Conservation (phyloP, 2,329 filamentous ascomycete species). For the Cladosporium sp. region DNA sequence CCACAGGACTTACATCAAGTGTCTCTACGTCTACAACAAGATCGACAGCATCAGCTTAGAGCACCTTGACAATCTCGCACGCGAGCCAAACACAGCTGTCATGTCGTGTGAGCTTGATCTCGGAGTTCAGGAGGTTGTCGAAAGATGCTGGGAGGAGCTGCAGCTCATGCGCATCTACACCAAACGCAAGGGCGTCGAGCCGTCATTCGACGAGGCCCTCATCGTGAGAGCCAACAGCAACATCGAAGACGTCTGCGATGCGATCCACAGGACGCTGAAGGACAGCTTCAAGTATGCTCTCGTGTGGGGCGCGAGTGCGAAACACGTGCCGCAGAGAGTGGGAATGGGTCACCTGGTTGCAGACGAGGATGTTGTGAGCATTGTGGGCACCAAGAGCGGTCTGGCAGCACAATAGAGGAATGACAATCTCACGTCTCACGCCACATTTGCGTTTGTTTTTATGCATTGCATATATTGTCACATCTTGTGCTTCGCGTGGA, state of each 20-base stretch:
- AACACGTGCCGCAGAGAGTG: slow-evolving; percentile 90
- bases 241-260: slow-evolving; percentile 96
- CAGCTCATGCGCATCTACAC: slow-evolving; percentile 90
- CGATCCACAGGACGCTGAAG: slow-evolving; percentile 89
- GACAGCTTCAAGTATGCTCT: slow-evolving; percentile 98
- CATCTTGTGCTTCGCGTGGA: too few species aligned
- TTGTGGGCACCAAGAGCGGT: slow-evolving; percentile 47
- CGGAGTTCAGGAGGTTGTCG: slow-evolving; percentile 88
- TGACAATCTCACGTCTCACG: not conserved
- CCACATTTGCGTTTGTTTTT: not conserved
- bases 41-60: slow-evolving; percentile 93
- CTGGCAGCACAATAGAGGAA: slow-evolving; percentile 23
- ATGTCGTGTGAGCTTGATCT: slow-evolving; percentile 98
- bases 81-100: slow-evolving; percentile 89
- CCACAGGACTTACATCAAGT: slow-evolving; percentile 93
- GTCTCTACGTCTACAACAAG: slow-evolving; percentile 99
- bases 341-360: slow-evolving; percentile 76
- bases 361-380: slow-evolving; percentile 66
- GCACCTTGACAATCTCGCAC: slow-evolving; percentile 85
- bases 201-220: slow-evolving; percentile 83
- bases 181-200: slow-evolving; percentile 87
- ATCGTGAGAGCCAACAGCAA: slow-evolving; percentile 86
- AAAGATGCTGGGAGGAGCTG: slow-evolving; percentile 91
- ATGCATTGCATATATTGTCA: too few species aligned
- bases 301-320: slow-evolving; percentile 95